Base-by-base conservation (phyloP, 495 filamentous ascomycete genomes). In the Penicillium riverlandense region DNA sequence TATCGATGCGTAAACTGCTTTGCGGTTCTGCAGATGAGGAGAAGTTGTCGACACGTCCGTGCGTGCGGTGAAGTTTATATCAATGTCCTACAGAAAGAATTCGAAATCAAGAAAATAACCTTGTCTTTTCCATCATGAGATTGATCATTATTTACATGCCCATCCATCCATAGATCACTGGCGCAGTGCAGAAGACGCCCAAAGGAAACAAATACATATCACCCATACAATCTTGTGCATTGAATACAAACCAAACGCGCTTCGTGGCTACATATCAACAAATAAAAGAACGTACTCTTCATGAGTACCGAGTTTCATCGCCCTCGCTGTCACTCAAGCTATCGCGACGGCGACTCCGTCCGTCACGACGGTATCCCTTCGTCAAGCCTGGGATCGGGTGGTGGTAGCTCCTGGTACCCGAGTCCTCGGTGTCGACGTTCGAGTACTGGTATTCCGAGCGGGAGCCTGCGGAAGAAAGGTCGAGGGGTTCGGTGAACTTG, bases 391-490 rank as follows among this genome's bases (percentile, higher is more conserved):
- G 86, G 50, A 91, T 87, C 1, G 82, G 73, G 61, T 90, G 86
- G 47, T 75, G 78, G 59, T 95, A 95, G 38, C 76, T 79, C 71
- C 86, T 90, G 13, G 88, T 92, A 15, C 88, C 88, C 10, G 77
- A 60, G 44, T 78, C 77, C 40, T 77, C 76, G 7, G 76, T 72
- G 7, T 69, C 75, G 8, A 70, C 68, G 31, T 65, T 70, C n/a
- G 65, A 70, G 37, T 69, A 63, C 64, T 75, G 66, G 54, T 65
- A 64, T 47, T 73, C 58, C 32, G 71, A 74, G 13, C 67, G 59
- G 28, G 69, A 55, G 22, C 62, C 58, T 0, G 61, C 67, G 49
- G 66, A 74, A 44, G 53, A 72, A 40, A 76, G 67, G 45, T 74
- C 72, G 11, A 77, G 45, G 1, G 74, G 71, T 49, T 78, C 78